Conservation (phyloP, 306 rosid species). For the Acacia crassicarpa region DNA sequence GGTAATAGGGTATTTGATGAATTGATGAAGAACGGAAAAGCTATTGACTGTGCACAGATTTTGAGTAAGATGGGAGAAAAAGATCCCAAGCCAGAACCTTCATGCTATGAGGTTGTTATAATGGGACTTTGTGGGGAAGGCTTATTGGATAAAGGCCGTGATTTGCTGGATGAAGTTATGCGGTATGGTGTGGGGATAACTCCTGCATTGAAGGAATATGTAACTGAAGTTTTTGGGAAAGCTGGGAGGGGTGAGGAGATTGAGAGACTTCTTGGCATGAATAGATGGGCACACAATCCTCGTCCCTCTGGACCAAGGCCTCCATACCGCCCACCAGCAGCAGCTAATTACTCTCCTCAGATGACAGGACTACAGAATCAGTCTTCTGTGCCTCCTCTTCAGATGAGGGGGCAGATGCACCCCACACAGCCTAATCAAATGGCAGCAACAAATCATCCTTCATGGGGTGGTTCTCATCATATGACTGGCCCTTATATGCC, state of each 20-base stretch:
- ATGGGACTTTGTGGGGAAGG: constrained; percentile 77
- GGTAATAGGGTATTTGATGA: constrained; percentile 73
- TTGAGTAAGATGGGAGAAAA: constrained; percentile 89
- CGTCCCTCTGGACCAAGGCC: constrained; percentile 43
- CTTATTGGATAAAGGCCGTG: constrained; percentile 54
- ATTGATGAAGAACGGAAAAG: constrained; percentile 72
- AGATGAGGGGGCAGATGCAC: constrained; percentile 33
- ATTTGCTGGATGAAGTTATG: constrained; percentile 66
- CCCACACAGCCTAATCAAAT: constrained; percentile 36
- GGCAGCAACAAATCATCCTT: constrained; percentile 35
- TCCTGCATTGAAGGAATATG: constrained; percentile 56
- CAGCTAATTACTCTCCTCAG: constrained; percentile 37
- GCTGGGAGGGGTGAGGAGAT: constrained; percentile 76
- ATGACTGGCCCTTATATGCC: constrained; percentile 27
- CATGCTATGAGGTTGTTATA: constrained; percentile 81
- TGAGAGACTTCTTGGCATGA: constrained; percentile 56
- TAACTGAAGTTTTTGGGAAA: constrained; percentile 52
- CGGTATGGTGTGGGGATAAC: constrained; percentile 79
- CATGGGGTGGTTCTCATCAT: constrained; percentile 42
- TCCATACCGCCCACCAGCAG: constrained; percentile 37
- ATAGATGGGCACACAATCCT: constrained; percentile 44
- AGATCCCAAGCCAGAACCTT: constrained; percentile 91
- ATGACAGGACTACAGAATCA: constrained; percentile 26
- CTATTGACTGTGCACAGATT: constrained; percentile 62
- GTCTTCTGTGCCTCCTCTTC: constrained; percentile 35